Base-by-base conservation (phyloP, 2,329 filamentous ascomycete genomes). In the Curvularia eragrostidis region DNA sequence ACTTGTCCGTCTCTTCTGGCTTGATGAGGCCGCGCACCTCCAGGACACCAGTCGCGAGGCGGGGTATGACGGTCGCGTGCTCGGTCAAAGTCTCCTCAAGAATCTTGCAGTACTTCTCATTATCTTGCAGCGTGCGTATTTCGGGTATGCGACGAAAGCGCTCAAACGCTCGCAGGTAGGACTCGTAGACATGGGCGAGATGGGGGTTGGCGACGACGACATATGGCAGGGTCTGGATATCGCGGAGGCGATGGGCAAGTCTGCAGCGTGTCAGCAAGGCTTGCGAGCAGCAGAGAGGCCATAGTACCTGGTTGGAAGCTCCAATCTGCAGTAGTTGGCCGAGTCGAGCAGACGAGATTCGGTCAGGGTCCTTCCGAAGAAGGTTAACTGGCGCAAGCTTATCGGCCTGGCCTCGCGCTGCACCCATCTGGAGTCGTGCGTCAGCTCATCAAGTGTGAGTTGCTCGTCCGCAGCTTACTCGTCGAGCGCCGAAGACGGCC, bases 111-210 rank as follows among this genome's bases (percentile, higher is more conserved):
- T 96, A 89, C 42, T 78, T 81, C 65, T 97, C 93, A 75, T 99
- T 99, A 70, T 98, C 94, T 30, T 96, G 90, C 34, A 97, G 80
- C 0, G 87, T 90, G 70, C 89, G 89, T 67, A 99, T 88, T 72
- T 97, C 92, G 49, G 89, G 88, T 39, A 97, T 83, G 65, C 90
- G 89, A 47, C 95, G 90, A 63, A 98, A 90, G 52, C 84, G 88
- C 75, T 99, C 95, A 70, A 99, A 99, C n/a, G 95, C 94, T 65
- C 89, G 88, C 79, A 97, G 96, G 81, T 99, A 99, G 6, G 97
- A 84, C 75, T 98, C 92, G 79, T 99, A 99, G 32, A 98, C 95
- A 65, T 96, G 89, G 73, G 91, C 92, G 62, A 99, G 91, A 76
- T 99, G 92, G 6, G 87, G 87, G 71, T 99, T 99, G n/a, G 91